These are phyloP conservation scores for Cladophialophora chaetospira DNA, from an alignment of 2,329 filamentous ascomycete genomes.

Conservation along the genomic window DNA sequence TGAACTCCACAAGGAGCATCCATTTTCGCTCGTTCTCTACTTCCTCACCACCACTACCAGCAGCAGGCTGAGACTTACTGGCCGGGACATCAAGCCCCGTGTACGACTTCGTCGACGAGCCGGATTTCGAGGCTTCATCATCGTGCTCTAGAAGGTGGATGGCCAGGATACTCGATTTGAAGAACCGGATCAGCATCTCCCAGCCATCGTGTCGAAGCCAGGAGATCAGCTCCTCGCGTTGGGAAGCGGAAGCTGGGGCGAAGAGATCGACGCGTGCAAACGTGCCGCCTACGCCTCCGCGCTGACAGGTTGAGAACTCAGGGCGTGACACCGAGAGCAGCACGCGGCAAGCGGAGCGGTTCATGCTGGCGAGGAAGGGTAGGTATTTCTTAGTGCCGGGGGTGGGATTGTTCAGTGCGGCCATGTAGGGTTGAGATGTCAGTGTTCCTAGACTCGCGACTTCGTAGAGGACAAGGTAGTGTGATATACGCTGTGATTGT, in stretches of 20 bases:
- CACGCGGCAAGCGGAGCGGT: slow-evolving; percentile 15
- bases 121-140: slow-evolving; percentile 4
- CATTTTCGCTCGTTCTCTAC: not conserved
- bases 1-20: slow-evolving; percentile 21
- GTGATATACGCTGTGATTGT: slow-evolving; percentile 4
- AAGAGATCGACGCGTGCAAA: slow-evolving; percentile 14
- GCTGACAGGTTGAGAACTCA: slow-evolving; percentile 3
- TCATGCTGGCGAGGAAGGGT: slow-evolving; percentile 48
- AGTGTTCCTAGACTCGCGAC: slow-evolving; percentile 11
- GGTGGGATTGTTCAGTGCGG: slow-evolving; percentile 21
- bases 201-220: not conserved
- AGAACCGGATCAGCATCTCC: not conserved
- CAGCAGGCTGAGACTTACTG: not conserved
- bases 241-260: not conserved
- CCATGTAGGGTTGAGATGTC: slow-evolving; percentile 18
- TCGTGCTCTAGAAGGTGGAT: slow-evolving; percentile 19
- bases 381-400: slow-evolving; percentile 71
- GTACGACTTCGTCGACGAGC: slow-evolving; percentile 21
- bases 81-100: slow-evolving; percentile 12
- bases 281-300: slow-evolving; percentile 5
- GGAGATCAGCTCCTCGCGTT: not conserved
- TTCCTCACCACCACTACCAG: not conserved
- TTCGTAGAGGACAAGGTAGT: slow-evolving; percentile 21
- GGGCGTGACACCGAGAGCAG: slow-evolving; percentile 6
- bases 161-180: slow-evolving; percentile 10